A percentile compares a stretch with the other conserved stretches of the same genome.
Conservation (phyloP, 495 filamentous ascomycete genomes). For the Penicillium mononematosum region DNA sequence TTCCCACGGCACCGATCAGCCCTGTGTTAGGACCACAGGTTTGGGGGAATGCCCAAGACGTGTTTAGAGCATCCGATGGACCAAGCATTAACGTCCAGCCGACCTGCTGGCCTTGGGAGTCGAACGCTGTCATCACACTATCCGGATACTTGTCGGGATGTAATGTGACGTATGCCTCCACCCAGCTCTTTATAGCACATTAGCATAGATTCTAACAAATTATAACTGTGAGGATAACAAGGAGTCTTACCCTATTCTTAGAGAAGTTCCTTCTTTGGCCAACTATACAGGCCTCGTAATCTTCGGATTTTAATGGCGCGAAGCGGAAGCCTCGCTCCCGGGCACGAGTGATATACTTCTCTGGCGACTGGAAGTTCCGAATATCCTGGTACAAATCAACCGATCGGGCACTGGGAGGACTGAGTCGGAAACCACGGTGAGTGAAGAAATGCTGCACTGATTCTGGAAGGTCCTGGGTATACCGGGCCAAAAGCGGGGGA, state of each 20-base stretch:
- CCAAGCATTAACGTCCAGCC: slow-evolving; percentile 53
- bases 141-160: slow-evolving; percentile 40
- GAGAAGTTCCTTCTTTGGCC: slow-evolving; percentile 48
- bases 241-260: slow-evolving; percentile 34
- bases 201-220: background rate
- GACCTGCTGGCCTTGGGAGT: slow-evolving; percentile 40
- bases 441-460: slow-evolving; percentile 43
- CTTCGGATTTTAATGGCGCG: slow-evolving; percentile 35
- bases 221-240: background rate
- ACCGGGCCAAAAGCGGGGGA: slow-evolving; percentile 52
- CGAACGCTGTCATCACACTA: slow-evolving; percentile 48
- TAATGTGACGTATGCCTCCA: slow-evolving; percentile 44
- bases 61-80: slow-evolving; percentile 28
- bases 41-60: slow-evolving; percentile 48
- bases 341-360: slow-evolving; percentile 38
- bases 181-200: slow-evolving; percentile 40
- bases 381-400: slow-evolving; percentile 49
- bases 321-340: slow-evolving; percentile 40
- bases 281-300: slow-evolving; percentile 44
- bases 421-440: slow-evolving; percentile 45
- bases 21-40: slow-evolving; percentile 47
- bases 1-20: slow-evolving; percentile 51
- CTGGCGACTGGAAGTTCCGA: slow-evolving; percentile 33
- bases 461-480: slow-evolving; percentile 43
- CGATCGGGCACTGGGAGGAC: slow-evolving; percentile 27